Percentiles rank a stretch among this genome's conserved stretches.
Conservation (phyloP, 2,329 filamentous ascomycete species). For the Paraconiothyrium brasiliense region DNA sequence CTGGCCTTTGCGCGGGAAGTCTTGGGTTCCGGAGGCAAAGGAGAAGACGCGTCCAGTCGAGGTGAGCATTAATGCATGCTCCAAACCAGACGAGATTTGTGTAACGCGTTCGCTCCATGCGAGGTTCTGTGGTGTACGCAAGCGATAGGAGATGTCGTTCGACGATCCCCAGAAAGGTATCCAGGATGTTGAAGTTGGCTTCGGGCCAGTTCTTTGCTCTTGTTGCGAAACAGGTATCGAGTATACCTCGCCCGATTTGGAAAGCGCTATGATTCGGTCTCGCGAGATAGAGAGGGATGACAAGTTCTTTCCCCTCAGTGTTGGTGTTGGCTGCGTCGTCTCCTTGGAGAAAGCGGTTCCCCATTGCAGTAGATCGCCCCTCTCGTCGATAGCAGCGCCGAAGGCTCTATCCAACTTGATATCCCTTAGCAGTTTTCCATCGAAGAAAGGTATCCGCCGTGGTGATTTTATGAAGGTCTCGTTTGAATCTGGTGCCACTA, state of each 20-base stretch:
- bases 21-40: conserved; percentile 79
- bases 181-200: conserved; percentile 74
- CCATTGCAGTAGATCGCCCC: conserved; percentile 92
- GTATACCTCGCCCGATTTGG: conserved; percentile 79
- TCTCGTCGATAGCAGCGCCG: conserved; percentile 86
- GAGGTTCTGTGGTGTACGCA: conserved; percentile 71
- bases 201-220: conserved; percentile 74
- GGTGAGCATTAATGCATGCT: conserved; percentile 88
- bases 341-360: conserved; percentile 77
- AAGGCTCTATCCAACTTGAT: conserved; percentile 84
- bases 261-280: conserved; percentile 84
- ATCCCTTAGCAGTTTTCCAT: conserved; percentile 84
- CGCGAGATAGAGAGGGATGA: conserved; percentile 78
- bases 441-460: conserved; percentile 80
- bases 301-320: conserved; percentile 83
- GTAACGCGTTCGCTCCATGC: conserved; percentile 76
- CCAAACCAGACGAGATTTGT: conserved; percentile 78
- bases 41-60: conserved; percentile 87
- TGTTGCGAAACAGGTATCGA: conserved; percentile 79
- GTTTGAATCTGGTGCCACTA: conserved; percentile 84
- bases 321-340: conserved; percentile 71
- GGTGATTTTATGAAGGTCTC: conserved; percentile 83
- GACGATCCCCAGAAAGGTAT: conserved; percentile 75
- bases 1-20: conserved; percentile 85
- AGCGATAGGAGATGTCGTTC: conserved; percentile 74